phyloP scores from a whole-genome alignment of 2,329 filamentous ascomycete genomes.

The Nothophoma quercina region DNA sequence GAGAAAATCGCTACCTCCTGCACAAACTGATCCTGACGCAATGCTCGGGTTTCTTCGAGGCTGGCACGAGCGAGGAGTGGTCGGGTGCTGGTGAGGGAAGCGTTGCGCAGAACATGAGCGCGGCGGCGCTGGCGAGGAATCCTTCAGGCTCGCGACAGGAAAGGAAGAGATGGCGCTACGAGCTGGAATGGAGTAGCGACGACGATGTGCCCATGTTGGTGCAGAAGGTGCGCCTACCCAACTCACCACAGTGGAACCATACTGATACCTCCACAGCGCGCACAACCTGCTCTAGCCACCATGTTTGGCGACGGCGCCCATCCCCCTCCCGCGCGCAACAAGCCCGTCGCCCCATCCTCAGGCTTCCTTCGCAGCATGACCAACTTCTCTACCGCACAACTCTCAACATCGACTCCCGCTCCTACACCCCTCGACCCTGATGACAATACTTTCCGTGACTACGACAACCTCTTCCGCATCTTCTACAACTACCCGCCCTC shows the following conservation, averaged over 20 bases:
- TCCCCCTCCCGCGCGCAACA: conserved; percentile 64
- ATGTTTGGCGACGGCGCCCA: conserved; percentile 61
- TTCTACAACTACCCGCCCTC: conserved; percentile 92
- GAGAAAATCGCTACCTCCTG: conserved; percentile 84
- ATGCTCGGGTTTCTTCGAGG: conserved; percentile 93
- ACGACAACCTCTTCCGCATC: conserved; percentile 93
- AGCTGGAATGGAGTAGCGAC: conserved; percentile 77
- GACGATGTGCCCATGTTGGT: conserved; percentile 87
- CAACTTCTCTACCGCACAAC: conserved; percentile 67
- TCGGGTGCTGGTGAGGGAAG: conserved; percentile 54
- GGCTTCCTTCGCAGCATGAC: conserved; percentile 88
- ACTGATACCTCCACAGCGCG: conserved; percentile 21
- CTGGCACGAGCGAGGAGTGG: conserved; percentile 83
- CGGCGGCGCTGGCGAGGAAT: conserved; percentile 50
- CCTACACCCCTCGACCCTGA: conserved; percentile 63
- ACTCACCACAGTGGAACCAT: too few species aligned
- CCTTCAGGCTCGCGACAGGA: conserved; percentile 52
- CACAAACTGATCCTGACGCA: conserved; percentile 87
- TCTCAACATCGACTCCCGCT: conserved; percentile 26
- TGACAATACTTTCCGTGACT: conserved; percentile 84
- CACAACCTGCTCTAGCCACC: conserved; percentile 52
- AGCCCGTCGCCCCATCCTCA: conserved; percentile 68
- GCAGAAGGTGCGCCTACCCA: conserved; percentile 75
- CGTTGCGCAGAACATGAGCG: conserved; percentile 31
- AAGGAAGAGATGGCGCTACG: conserved; percentile 81